Evolutionary conservation across 176 grass and related monocot genomes (phyloP).

Genomic region (Typha latifolia): DNA sequence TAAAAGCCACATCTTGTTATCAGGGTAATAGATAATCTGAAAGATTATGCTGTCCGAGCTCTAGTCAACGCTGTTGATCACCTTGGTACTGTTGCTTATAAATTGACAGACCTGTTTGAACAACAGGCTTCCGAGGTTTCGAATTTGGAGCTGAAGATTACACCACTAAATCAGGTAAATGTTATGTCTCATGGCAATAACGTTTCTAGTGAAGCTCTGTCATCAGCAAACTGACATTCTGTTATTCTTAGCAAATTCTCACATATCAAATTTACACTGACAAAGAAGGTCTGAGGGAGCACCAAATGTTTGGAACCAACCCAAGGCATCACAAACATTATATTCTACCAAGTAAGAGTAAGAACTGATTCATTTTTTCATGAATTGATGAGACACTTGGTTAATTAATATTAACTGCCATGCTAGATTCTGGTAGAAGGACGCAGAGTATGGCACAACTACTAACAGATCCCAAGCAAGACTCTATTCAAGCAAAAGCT

Average conservation of each 20-base stretch:
- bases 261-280: constrained; percentile 85
- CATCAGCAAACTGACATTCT: constrained; percentile 6
- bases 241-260: constrained; percentile 41
- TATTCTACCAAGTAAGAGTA: constrained; percentile 61
- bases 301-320: constrained; percentile 44
- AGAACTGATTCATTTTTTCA: background rate
- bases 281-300: constrained; percentile 87
- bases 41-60: constrained; percentile 90
- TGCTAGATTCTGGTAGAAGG: constrained; percentile 38
- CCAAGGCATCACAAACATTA: constrained; percentile 85
- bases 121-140: constrained; percentile 66
- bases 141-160: constrained; percentile 59
- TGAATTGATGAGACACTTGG: constrained; percentile 7
- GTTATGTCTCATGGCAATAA: constrained; percentile 5
- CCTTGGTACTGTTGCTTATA: constrained; percentile 85
- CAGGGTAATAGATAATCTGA: constrained; percentile 93
- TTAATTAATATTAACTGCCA: constrained; percentile 16
- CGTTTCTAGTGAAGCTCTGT: background rate
- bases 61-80: constrained; percentile 96
- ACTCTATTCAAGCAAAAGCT: constrained; percentile 22
- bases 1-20: background rate
- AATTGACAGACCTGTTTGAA: constrained; percentile 79
- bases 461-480: constrained; percentile 27
- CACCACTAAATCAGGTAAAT: constrained; percentile 73
- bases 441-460: constrained; percentile 34